Percentiles rank a stretch among this genome's conserved stretches.
phyloP scores from a whole-genome alignment of 2,329 filamentous ascomycete genomes.

The Tolypocladium sp. region DNA sequence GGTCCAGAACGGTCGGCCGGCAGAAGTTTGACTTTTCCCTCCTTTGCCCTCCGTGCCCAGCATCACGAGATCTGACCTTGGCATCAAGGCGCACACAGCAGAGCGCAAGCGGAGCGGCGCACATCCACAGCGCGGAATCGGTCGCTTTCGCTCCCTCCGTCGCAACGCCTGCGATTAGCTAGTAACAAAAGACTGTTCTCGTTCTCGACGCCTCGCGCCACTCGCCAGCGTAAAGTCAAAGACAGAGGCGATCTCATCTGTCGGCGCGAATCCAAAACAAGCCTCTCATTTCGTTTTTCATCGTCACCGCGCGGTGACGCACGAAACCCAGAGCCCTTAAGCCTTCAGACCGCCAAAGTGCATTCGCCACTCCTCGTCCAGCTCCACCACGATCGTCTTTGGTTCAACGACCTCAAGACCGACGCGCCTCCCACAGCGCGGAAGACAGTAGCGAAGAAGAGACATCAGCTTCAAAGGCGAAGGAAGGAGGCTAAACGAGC shows the following conservation, averaged over 20 bases:
- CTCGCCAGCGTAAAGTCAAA: neutral
- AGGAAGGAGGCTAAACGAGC: conserved; percentile 23
- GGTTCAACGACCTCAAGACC: conserved; percentile 17
- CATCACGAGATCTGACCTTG: neutral
- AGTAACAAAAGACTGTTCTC: neutral
- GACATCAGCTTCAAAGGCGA: conserved; percentile 21
- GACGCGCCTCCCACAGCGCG: conserved; percentile 9
- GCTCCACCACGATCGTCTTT: conserved; percentile 36
- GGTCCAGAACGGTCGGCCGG: conserved; percentile 38
- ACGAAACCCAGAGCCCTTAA: neutral
- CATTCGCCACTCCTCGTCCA: conserved; percentile 64
- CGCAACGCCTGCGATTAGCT: neutral
- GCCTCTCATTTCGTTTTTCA: neutral
- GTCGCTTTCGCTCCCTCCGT: neutral
- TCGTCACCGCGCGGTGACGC: neutral
- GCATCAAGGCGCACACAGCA: neutral
- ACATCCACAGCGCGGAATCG: neutral
- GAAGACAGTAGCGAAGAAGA: conserved; percentile 20
- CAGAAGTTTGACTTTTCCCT: conserved; percentile 9
- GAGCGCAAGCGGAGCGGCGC: neutral
- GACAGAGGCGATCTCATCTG: neutral
- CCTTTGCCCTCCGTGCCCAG: neutral
- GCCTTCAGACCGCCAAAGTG: conserved; percentile 45
- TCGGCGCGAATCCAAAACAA: neutral
- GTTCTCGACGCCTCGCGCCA: neutral